Percentiles rank a stretch among this genome's conserved stretches.
phyloP scores from a whole-genome alignment of 257 asterid species.

The Henckelia pumila region DNA sequence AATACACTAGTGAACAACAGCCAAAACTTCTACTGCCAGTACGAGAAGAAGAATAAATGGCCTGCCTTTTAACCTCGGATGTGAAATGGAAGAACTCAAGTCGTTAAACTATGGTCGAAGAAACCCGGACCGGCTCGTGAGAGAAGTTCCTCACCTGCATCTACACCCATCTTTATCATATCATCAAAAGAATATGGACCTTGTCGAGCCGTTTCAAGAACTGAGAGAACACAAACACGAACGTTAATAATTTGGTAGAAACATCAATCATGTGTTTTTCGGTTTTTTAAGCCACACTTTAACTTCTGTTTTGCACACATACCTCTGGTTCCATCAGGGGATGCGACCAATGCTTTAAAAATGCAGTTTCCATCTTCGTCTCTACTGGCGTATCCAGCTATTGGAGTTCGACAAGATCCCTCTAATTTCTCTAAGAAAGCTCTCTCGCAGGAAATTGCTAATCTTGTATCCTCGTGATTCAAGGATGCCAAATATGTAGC shows the following conservation, averaged over 20 bases:
- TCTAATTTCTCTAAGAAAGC: slow-evolving; percentile 77
- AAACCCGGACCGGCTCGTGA: slow-evolving; percentile 79
- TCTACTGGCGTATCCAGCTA: slow-evolving; percentile 81
- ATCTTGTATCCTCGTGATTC: slow-evolving; percentile 93
- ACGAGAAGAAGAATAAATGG: slow-evolving; percentile 10
- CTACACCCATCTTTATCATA: slow-evolving; percentile 80
- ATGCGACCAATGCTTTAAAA: slow-evolving; percentile 81
- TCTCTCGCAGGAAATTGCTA: slow-evolving; percentile 87
- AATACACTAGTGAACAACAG: slow-evolving; percentile 12
- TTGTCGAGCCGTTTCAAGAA: slow-evolving; percentile 76
- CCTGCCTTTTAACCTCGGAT: slow-evolving; percentile 23
- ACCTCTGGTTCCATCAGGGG: slow-evolving; percentile 93
- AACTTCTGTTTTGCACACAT: neutral
- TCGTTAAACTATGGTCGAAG: slow-evolving; percentile 35
- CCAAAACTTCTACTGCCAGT: slow-evolving; percentile 10
- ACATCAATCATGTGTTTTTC: neutral
- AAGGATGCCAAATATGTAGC: slow-evolving; percentile 69
- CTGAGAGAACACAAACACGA: slow-evolving; percentile 31
- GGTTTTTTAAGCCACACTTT: neutral
- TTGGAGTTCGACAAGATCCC: slow-evolving; percentile 95
- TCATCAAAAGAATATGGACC: slow-evolving; percentile 66
- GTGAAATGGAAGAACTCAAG: slow-evolving; percentile 4
- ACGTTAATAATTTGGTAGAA: neutral
- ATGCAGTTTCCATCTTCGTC: slow-evolving; percentile 72
- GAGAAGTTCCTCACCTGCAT: slow-evolving; percentile 94